phyloP scores from a whole-genome alignment of 2,329 filamentous ascomycete genomes.

The Dothideomycetes sp. region DNA sequence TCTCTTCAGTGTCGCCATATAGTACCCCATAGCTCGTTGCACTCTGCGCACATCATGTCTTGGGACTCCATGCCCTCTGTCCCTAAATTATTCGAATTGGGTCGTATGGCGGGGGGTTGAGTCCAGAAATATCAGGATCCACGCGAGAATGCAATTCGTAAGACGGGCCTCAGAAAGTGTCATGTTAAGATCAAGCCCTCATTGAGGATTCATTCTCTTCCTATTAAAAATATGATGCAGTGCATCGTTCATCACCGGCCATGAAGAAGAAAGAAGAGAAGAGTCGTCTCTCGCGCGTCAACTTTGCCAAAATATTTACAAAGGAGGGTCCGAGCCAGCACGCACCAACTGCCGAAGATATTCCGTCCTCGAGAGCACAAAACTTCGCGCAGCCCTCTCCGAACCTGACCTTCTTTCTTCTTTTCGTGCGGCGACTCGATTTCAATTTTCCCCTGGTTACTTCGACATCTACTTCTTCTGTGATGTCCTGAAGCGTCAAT shows the following conservation, averaged over 20 bases:
- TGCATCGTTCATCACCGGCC: constrained; percentile 11
- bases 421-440: constrained; percentile 24
- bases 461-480: constrained; percentile 17
- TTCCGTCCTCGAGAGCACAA: constrained; percentile 1
- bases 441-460: constrained; percentile 23
- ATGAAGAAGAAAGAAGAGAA: constrained; percentile 5
- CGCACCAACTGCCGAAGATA: neutral
- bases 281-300: neutral
- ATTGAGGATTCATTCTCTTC: constrained; percentile 11
- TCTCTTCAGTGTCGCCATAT: too few species aligned
- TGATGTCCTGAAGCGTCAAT: constrained; percentile 21
- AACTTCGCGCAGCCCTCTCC: constrained; percentile 3
- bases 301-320: neutral
- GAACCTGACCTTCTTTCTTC: constrained; percentile 13
- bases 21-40: too few species aligned
- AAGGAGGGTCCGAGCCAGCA: constrained; percentile 1
- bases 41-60: too few species aligned
- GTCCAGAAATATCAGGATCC: too few species aligned
- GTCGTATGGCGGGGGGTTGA: too few species aligned
- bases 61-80: too few species aligned
- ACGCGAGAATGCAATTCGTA: too few species aligned
- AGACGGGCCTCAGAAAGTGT: constrained; percentile 11
- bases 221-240: constrained; percentile 11
- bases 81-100: too few species aligned
- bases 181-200: constrained; percentile 11